A percentile compares a stretch with the other conserved stretches of the same genome.
These are phyloP conservation scores for Vitis cinerea DNA, from an alignment of 164 flowering plant genomes.

Conservation along the genomic window DNA sequence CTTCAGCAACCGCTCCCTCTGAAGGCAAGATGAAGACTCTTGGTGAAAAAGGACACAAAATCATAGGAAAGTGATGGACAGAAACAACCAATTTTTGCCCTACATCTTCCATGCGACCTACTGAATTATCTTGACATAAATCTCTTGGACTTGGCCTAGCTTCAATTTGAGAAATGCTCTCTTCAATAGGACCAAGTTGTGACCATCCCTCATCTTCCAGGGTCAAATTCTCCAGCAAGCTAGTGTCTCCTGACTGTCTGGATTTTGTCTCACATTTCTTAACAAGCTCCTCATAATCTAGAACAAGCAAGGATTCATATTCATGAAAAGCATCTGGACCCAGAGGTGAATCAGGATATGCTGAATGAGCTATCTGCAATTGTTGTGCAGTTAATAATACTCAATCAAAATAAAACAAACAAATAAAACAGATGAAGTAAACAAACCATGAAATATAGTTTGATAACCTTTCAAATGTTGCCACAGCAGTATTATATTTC, in stretches of 20 bases:
- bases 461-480: not conserved
- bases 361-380: slow-evolving; percentile 77
- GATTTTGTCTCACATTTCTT: slow-evolving; percentile 42
- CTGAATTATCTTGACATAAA: slow-evolving; percentile 21
- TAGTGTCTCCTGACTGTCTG: slow-evolving; percentile 18
- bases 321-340: slow-evolving; percentile 97
- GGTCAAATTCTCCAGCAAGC: slow-evolving; percentile 22
- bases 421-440: not conserved
- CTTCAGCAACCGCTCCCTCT: slow-evolving; percentile 86
- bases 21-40: slow-evolving; percentile 90
- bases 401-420: not conserved
- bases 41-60: slow-evolving; percentile 83
- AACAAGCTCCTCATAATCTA: slow-evolving; percentile 84
- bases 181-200: slow-evolving; percentile 40
- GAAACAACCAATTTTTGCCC: slow-evolving; percentile 55
- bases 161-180: slow-evolving; percentile 29
- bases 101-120: slow-evolving; percentile 22
- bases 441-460: not conserved
- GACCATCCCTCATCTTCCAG: slow-evolving; percentile 68
- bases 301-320: slow-evolving; percentile 83
- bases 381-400: slow-evolving; percentile 1
- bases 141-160: slow-evolving; percentile 31
- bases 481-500: not conserved
- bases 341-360: slow-evolving; percentile 87
- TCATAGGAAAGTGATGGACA: slow-evolving; percentile 89